These are phyloP conservation scores for Carex cristatella DNA, from an alignment of 176 grass and related monocot species.

Conservation along the genomic window DNA sequence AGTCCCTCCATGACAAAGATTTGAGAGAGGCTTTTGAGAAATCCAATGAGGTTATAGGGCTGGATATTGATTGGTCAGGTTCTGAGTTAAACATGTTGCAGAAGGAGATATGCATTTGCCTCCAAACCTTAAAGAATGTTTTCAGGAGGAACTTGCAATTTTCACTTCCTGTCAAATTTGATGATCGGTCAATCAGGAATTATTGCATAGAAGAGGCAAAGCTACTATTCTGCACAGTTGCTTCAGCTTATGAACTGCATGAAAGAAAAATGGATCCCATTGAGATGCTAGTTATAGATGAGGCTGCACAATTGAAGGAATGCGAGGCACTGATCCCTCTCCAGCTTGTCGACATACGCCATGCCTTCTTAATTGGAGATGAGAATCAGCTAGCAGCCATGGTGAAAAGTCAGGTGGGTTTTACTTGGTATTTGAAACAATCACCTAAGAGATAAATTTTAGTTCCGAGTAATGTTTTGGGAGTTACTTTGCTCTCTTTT, in stretches of 20 bases:
- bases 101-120: slow-evolving; percentile 46
- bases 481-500: not conserved
- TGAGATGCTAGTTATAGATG: slow-evolving; percentile 71
- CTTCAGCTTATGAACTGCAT: slow-evolving; percentile 47
- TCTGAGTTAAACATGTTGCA: slow-evolving; percentile 32
- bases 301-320: slow-evolving; percentile 84
- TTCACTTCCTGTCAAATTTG: slow-evolving; percentile 41
- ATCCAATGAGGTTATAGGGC: slow-evolving; percentile 25
- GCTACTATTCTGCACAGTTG: slow-evolving; percentile 72
- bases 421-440: not conserved
- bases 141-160: slow-evolving; percentile 25
- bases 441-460: not conserved
- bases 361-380: slow-evolving; percentile 76
- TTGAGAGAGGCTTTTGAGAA: slow-evolving; percentile 43
- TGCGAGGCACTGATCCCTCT: slow-evolving; percentile 70
- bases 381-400: slow-evolving; percentile 74
- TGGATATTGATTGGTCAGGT: slow-evolving; percentile 28
- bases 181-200: slow-evolving; percentile 36
- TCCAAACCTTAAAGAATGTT: slow-evolving; percentile 46
- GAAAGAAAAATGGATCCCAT: slow-evolving; percentile 41
- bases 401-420: slow-evolving; percentile 72
- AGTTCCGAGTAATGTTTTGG: slow-evolving; percentile 2
- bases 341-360: slow-evolving; percentile 43
- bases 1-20: slow-evolving; percentile 38
- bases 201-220: slow-evolving; percentile 68